These are phyloP conservation scores for Tylopilus sp. DNA, from an alignment of 768 basidiomycete genomes.

Conservation along the genomic window DNA sequence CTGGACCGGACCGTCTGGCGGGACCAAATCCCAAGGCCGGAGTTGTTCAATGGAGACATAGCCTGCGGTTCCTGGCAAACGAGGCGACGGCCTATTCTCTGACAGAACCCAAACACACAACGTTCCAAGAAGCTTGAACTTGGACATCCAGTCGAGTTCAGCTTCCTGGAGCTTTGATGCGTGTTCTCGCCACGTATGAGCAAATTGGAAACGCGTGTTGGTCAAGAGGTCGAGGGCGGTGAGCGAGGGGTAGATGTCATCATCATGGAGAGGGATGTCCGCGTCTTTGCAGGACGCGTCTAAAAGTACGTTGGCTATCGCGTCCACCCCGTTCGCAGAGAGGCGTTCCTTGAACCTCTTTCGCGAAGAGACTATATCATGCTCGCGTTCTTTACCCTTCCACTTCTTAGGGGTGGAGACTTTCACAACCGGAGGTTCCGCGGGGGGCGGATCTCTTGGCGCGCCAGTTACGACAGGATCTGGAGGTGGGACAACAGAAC, in stretches of 20 bases:
- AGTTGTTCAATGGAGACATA: constrained; percentile 7
- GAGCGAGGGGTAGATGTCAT: constrained; percentile 18
- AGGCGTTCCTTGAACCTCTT: background rate
- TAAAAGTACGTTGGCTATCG: background rate
- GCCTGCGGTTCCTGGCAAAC: constrained; percentile 5
- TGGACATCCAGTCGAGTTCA: constrained; percentile 5
- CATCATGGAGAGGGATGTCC: constrained; percentile 14
- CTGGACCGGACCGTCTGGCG: background rate
- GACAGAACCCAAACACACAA: constrained; percentile 4
- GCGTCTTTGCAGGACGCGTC: constrained; percentile 12
- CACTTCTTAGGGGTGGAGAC: background rate
- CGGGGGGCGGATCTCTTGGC: background rate
- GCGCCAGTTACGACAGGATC: background rate
- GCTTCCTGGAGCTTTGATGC: constrained; percentile 10
- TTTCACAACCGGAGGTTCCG: background rate
- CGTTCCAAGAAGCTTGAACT: background rate
- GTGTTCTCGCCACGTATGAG: constrained; percentile 15
- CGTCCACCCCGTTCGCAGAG: background rate
- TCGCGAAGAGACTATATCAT: background rate
- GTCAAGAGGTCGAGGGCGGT: constrained; percentile 9
- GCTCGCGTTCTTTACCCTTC: constrained; percentile 26
- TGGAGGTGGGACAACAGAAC: background rate
- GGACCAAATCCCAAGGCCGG: constrained; percentile 16
- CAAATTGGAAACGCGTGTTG: constrained; percentile 27
- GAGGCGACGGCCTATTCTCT: background rate